Base-by-base conservation (phyloP, 1,284 basidiomycete genomes). In the Pyrrhoderma noxium region DNA sequence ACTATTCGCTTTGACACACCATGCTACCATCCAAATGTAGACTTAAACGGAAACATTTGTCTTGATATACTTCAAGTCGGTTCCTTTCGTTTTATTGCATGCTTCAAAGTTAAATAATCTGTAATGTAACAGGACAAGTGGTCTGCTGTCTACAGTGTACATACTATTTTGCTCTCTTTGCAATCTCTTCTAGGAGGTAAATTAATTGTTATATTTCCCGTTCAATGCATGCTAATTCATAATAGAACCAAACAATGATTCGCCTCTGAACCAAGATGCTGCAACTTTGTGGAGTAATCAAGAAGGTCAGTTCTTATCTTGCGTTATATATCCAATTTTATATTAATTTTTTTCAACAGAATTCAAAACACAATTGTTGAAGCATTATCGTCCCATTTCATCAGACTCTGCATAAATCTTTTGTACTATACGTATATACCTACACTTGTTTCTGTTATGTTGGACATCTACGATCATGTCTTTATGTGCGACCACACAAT, bases 131-230 rank as follows among this genome's bases (percentile, higher is more conserved):
- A 93, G 85, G 89, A 92, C 66, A 88, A 92, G 63, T 93, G 89
- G 89, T 89, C 87, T 9, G 89, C 90, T 8, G 84, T 92, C 2
- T 90, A 93, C 64, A 89, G 86, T 52, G 90, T 92, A 25, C 87
- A 91, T 58, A 91, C 89, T 0, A 87, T 93, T 41, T 74, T 93
- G 11, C 69, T 93, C n/a, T 92, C 89, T 7, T 65, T 93, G 51
- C 89, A 93, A 61, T 89, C 86, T 8, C 70, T 93, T 23, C 74
- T 93, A 43, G 89, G 89, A 59, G 88, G 89, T 89, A 60, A 40
- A 77, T 67, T 31, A 11, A 31, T 21, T 47, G 16, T 42, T 13
- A 18, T 4, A n/a, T 38, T 46, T 42, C 45, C 53, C 52, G 35
- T 16, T 39, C 16, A 34, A 31, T 45, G 36, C 46, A 1, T 36